Percentiles rank a stretch among this genome's conserved stretches.
Evolutionary conservation across 306 rosid species (phyloP).

Genomic region (Canavalia ensiformis): DNA sequence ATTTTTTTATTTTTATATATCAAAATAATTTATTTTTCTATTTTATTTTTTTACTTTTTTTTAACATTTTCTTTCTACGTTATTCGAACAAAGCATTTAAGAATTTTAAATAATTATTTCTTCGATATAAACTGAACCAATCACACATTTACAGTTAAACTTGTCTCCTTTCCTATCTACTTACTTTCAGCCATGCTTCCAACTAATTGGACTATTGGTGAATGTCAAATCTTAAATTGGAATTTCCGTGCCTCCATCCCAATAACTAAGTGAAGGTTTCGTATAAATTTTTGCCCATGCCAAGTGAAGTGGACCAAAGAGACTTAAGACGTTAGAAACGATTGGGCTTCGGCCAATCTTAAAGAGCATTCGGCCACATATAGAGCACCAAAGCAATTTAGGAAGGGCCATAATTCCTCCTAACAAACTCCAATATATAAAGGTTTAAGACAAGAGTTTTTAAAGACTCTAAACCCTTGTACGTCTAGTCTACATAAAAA

Average conservation of each 20-base stretch:
- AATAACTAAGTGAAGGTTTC: neutral
- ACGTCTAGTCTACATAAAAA: neutral
- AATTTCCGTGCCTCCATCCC: neutral
- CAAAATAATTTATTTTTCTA: too few relatives aligned
- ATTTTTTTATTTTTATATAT: too few relatives aligned
- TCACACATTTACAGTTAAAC: neutral
- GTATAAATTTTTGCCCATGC: neutral
- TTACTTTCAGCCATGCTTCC: neutral
- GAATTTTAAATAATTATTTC: too few relatives aligned
- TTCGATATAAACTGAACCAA: too few relatives aligned
- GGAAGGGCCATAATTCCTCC: neutral
- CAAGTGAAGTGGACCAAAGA: constrained; percentile 5
- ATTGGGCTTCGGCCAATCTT: neutral
- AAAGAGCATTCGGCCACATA: neutral
- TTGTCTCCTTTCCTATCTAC: neutral
- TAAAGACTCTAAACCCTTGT: neutral
- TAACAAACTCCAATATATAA: neutral
- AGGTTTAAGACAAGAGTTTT: neutral
- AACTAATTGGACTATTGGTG: too few relatives aligned
- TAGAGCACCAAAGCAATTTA: neutral
- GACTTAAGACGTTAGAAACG: neutral
- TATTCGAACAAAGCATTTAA: too few relatives aligned
- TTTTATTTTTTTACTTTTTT: too few relatives aligned
- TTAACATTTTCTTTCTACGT: too few relatives aligned
- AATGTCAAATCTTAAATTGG: neutral